Evolutionary conservation across 495 filamentous ascomycete species (phyloP).

Genomic region (Neurospora tetrasperma): DNA sequence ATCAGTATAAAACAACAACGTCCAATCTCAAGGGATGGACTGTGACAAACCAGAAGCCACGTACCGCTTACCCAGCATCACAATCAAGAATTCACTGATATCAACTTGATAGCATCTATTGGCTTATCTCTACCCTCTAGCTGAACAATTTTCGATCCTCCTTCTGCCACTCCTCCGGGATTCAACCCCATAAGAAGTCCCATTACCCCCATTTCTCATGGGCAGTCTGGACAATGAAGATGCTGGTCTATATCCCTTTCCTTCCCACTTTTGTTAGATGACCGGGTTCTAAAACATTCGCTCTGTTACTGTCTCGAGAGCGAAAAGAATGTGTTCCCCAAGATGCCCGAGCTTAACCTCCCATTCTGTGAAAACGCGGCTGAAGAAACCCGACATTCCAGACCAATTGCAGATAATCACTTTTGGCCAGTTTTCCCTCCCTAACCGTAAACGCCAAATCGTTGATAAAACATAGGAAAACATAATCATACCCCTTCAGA

Average conservation of each 20-base stretch:
- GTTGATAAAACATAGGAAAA: slow-evolving; percentile 1
- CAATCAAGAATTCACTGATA: not conserved
- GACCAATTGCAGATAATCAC: not conserved
- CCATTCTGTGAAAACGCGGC: not conserved
- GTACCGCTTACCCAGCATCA: not conserved
- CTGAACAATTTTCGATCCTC: not conserved
- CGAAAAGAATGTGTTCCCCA: not conserved
- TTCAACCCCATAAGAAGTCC: not conserved
- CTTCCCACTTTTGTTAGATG: not conserved
- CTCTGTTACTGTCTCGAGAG: not conserved
- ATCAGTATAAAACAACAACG: not conserved
- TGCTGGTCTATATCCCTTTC: not conserved
- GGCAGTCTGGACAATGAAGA: not conserved
- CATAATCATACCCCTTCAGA: slow-evolving; percentile 2
- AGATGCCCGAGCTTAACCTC: not conserved
- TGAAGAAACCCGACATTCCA: not conserved
- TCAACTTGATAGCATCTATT: not conserved
- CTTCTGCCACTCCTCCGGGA: not conserved
- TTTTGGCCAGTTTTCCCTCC: not conserved
- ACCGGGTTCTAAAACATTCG: not conserved
- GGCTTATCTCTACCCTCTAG: not conserved
- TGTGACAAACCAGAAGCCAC: not conserved
- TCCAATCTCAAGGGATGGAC: not conserved
- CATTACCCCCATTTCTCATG: not conserved
- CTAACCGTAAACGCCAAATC: not conserved